A percentile compares a stretch with the other conserved stretches of the same genome.
These are phyloP conservation scores for Gnomoniopsis sp. DNA, from an alignment of 2,329 filamentous ascomycete species.

Conservation along the genomic window DNA sequence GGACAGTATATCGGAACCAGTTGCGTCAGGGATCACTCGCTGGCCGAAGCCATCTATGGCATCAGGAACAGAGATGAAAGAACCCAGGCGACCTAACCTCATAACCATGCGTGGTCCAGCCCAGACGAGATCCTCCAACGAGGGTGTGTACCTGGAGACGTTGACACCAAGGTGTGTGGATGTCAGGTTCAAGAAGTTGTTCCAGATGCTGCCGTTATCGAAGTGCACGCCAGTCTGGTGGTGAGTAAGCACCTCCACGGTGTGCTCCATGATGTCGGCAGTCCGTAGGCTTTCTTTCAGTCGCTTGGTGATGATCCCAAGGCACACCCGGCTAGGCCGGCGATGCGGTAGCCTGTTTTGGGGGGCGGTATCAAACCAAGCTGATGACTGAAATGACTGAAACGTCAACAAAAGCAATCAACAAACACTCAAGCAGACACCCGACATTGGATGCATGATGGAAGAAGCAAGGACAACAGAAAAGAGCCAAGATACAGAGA, in stretches of 20 bases:
- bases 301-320: not conserved
- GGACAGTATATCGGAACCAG: constrained; percentile 37
- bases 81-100: constrained; percentile 63
- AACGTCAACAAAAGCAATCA: not conserved
- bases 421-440: not conserved
- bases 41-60: constrained; percentile 58
- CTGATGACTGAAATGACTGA: not conserved
- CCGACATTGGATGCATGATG: constrained; percentile 1
- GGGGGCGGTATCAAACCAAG: not conserved
- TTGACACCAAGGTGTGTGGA: constrained; percentile 45
- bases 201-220: constrained; percentile 44
- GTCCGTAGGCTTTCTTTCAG: not conserved
- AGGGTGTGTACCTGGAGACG: constrained; percentile 58
- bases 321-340: constrained; percentile 6
- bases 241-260: constrained; percentile 9
- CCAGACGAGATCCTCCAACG: constrained; percentile 65
- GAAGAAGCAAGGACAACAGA: not conserved
- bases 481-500: not conserved
- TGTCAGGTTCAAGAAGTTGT: constrained; percentile 54
- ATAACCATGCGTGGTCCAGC: constrained; percentile 68
- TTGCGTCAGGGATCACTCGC: constrained; percentile 57
- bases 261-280: constrained; percentile 11
- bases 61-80: constrained; percentile 59
- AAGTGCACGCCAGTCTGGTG: constrained; percentile 27
- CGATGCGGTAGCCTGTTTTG: not conserved